Base-by-base conservation (phyloP, 345 rosid genomes). In the Brassica nigra region DNA sequence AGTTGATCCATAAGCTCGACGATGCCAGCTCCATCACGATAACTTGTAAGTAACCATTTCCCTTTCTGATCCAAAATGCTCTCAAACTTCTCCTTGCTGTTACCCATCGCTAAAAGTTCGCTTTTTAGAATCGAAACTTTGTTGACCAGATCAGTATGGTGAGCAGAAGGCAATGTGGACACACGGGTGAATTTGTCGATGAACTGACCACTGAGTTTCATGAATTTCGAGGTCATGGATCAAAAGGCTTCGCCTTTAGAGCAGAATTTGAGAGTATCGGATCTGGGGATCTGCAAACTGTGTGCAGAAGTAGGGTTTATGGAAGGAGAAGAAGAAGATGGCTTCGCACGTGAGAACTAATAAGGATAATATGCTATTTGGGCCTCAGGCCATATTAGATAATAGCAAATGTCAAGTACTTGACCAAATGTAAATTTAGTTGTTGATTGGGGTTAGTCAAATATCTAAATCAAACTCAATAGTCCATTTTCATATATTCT, bases 11-110 rank as follows among this genome's bases (percentile, higher is more conserved):
- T 54, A 16, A 52, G 85, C 87, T 91, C 90, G 36, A 88, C 34
- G 74, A 88, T 83, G 28, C 86, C 89, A 75, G 79, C 70, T n/a
- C 87, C 88, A 82, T 85, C 80, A 44, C 16, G 67, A 59, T 79
- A 83, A 15, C 66, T 71, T 54, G 75, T 80, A 74, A 87, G 44
- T 74, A 91, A 77, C 73, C 78, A 67, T 30, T 68, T 76, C 0
- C 82, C 88, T 12, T 84, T 86, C 76, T 84, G 87, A 37, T 91
- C 58, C 58, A 54, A 54, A 54, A 54, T 23, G 59, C 23, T 54
- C 59, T 54, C 23, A 10, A 54, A 54, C 59, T 54, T 54, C 23
- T 54, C 59, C 23, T 54, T 54, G 18, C 23, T 54, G 59, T 54
- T 15, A 15, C 59, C 59, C 4, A 6, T 54, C 23, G 23, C 2